Conservation (phyloP, 2,329 filamentous ascomycete species). For the Alternaria sp. region DNA sequence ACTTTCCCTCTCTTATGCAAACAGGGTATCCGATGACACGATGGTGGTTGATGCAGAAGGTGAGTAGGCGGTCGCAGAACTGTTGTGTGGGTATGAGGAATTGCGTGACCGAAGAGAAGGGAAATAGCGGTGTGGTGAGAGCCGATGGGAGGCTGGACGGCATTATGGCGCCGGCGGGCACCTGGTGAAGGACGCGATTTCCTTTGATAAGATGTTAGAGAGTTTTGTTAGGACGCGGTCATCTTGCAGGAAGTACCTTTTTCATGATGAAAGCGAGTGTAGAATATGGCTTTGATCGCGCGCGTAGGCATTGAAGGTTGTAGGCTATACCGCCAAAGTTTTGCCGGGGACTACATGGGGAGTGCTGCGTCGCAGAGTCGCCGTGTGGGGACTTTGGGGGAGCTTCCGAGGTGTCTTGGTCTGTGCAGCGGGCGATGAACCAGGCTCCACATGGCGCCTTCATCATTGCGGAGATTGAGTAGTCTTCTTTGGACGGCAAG, state of each 20-base stretch:
- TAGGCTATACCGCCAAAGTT: slow-evolving; percentile 1
- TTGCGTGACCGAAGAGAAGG: slow-evolving; percentile 86
- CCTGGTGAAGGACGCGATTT: slow-evolving; percentile 70
- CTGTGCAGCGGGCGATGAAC: slow-evolving; percentile 7
- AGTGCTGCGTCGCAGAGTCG: slow-evolving; percentile 10
- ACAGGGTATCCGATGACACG: slow-evolving; percentile 88
- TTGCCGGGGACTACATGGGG: slow-evolving; percentile 31
- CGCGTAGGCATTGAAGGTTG: slow-evolving; percentile 45
- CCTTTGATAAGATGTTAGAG: slow-evolving; percentile 53
- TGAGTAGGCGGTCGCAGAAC: slow-evolving; percentile 91
- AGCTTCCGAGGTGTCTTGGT: slow-evolving; percentile 15
- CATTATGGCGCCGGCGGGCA: slow-evolving; percentile 67
- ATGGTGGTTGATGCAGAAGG: slow-evolving; percentile 77
- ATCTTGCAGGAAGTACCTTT: slow-evolving; percentile 40
- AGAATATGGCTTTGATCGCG: slow-evolving; percentile 70
- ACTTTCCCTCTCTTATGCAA: slow-evolving; percentile 79
- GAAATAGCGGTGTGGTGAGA: slow-evolving; percentile 72
- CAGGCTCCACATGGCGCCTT: neutral
- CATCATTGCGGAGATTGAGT: neutral
- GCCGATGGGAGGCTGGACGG: slow-evolving; percentile 53
- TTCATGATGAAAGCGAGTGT: slow-evolving; percentile 71
- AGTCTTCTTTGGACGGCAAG: neutral
- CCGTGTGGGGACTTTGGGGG: slow-evolving; percentile 9
- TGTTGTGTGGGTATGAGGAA: slow-evolving; percentile 96
- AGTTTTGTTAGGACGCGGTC: neutral